phyloP scores from a whole-genome alignment of 805 yeast species.

The Blastobotrys mokoenaii region DNA sequence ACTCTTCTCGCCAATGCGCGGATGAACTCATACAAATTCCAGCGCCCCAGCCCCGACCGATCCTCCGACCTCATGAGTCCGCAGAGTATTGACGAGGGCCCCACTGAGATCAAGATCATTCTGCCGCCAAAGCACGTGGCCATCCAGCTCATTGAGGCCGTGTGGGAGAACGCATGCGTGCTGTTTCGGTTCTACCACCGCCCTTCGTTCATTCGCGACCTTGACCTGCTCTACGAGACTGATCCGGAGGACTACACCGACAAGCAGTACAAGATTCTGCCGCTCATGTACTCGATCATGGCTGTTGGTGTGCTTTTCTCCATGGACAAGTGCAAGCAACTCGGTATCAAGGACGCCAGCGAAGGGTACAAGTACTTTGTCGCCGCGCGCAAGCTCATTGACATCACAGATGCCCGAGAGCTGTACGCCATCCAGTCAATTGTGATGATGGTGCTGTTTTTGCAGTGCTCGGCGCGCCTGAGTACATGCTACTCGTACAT shows the following conservation, averaged over 20 bases:
- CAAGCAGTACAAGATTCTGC: constrained; percentile 65
- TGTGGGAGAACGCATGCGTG: constrained; percentile 83
- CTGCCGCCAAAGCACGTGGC: constrained; percentile 73
- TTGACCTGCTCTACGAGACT: constrained; percentile 66
- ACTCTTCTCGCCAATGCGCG: not conserved
- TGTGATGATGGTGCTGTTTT: constrained; percentile 74
- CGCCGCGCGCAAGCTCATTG: constrained; percentile 72
- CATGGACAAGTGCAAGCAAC: constrained; percentile 36
- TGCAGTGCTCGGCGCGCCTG: constrained; percentile 81
- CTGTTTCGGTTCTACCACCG: constrained; percentile 79
- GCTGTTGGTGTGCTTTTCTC: constrained; percentile 77
- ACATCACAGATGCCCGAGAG: constrained; percentile 78
- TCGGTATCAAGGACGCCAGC: constrained; percentile 29
- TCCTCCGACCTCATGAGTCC: constrained; percentile 13
- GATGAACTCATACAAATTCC: not conserved
- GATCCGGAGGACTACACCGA: constrained; percentile 67
- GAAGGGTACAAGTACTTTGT: constrained; percentile 75
- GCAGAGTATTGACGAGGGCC: constrained; percentile 6
- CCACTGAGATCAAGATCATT: constrained; percentile 51
- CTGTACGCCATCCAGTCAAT: constrained; percentile 76
- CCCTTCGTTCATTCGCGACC: constrained; percentile 66
- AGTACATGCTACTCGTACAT: constrained; percentile 84
- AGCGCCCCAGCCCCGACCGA: constrained; percentile 1
- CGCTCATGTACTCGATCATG: constrained; percentile 75
- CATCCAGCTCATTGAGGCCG: constrained; percentile 56